Conservation (phyloP, 2,329 filamentous ascomycete species). For the Xylariaceae sp. region DNA sequence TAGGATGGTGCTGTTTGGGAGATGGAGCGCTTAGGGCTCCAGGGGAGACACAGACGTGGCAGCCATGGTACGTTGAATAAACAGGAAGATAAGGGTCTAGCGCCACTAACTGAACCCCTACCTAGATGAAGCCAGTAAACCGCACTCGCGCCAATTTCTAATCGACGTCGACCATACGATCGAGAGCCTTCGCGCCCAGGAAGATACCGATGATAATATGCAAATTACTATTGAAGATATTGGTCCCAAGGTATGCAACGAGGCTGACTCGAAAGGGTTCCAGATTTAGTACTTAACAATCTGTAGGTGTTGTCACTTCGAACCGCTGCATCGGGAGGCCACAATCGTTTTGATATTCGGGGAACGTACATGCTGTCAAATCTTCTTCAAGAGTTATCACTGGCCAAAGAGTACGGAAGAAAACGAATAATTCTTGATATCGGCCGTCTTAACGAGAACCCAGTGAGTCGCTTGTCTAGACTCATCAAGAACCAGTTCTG, state of each 20-base stretch:
- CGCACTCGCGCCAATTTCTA: conserved; percentile 76
- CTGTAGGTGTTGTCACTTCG: conserved; percentile 78
- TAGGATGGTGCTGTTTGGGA: conserved; percentile 62
- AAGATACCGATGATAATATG: conserved; percentile 93
- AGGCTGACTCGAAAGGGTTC: background rate
- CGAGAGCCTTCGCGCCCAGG: conserved; percentile 77
- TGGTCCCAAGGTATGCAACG: conserved; percentile 75
- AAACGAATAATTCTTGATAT: conserved; percentile 92
- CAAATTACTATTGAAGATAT: conserved; percentile 98
- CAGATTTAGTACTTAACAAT: conserved; percentile 12
- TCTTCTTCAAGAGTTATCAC: conserved; percentile 88
- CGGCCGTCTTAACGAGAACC: conserved; percentile 90
- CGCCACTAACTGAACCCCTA: conserved; percentile 1
- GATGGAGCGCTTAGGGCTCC: conserved; percentile 57
- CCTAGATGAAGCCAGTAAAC: conserved; percentile 73
- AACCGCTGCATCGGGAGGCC: conserved; percentile 83
- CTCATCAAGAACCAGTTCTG: conserved; percentile 92
- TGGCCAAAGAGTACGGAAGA: conserved; percentile 88
- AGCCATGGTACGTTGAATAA: conserved; percentile 58
- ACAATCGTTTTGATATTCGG: conserved; percentile 87
- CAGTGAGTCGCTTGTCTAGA: conserved; percentile 83
- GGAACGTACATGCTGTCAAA: conserved; percentile 98
- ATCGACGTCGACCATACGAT: conserved; percentile 87
- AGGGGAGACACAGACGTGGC: conserved; percentile 62
- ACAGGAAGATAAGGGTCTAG: background rate